Percentiles rank a stretch among this genome's conserved stretches.
Evolutionary conservation across 2,329 filamentous ascomycete genomes (phyloP).

Genomic region (Chaetothyriales sp.): DNA sequence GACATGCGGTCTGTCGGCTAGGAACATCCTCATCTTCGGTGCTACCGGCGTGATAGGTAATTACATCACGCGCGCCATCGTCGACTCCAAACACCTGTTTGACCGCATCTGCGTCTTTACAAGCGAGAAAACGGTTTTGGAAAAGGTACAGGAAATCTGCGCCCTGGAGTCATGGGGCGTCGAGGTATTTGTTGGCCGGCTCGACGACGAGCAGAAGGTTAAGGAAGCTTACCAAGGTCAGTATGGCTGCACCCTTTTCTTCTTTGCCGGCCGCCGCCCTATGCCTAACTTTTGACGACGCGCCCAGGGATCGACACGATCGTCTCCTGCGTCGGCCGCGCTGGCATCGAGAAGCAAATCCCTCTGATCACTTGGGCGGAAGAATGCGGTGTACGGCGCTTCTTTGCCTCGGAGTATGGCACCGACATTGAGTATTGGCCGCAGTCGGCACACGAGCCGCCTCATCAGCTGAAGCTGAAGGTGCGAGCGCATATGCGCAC

Average conservation of each 20-base stretch:
- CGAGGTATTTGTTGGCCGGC: slow-evolving; percentile 41
- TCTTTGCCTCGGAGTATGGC: slow-evolving; percentile 54
- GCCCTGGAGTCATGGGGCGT: slow-evolving; percentile 33
- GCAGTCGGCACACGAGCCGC: slow-evolving; percentile 43
- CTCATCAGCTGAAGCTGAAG: slow-evolving; percentile 55
- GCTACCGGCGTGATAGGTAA: slow-evolving; percentile 38
- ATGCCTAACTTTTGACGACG: background rate
- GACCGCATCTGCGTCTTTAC: slow-evolving; percentile 42
- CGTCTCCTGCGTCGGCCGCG: slow-evolving; percentile 48
- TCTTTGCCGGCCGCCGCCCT: background rate
- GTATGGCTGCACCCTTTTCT: background rate
- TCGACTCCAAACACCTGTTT: slow-evolving; percentile 32
- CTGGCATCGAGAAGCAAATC: slow-evolving; percentile 46
- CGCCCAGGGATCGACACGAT: slow-evolving; percentile 44
- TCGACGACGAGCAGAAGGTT: slow-evolving; percentile 38
- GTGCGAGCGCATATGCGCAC: slow-evolving; percentile 45
- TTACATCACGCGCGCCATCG: slow-evolving; percentile 37
- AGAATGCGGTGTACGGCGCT: slow-evolving; percentile 41
- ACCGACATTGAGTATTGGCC: slow-evolving; percentile 49
- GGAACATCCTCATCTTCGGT: slow-evolving; percentile 38
- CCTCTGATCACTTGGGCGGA: slow-evolving; percentile 47
- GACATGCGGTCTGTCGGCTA: slow-evolving; percentile 11
- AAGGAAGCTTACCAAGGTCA: slow-evolving; percentile 39
- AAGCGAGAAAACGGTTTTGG: slow-evolving; percentile 35
- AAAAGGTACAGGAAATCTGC: slow-evolving; percentile 36